These are phyloP conservation scores for Exophiala viscosa DNA, from an alignment of 2,329 filamentous ascomycete species.

Conservation along the genomic window DNA sequence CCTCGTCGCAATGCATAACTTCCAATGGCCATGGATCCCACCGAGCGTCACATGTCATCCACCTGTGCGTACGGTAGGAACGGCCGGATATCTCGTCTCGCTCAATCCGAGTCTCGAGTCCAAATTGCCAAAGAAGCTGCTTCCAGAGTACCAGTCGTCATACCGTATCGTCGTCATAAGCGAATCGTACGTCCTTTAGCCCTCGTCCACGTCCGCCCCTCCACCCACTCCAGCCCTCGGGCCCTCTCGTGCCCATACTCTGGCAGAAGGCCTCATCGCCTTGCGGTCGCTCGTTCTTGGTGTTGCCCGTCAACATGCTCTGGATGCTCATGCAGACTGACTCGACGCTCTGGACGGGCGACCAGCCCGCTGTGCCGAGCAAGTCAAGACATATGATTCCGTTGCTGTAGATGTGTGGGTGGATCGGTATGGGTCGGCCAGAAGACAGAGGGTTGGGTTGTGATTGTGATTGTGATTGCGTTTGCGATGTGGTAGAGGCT, in stretches of 20 bases:
- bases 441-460: conserved; percentile 33
- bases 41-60: too few relatives aligned
- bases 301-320: conserved; percentile 96
- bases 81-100: too few relatives aligned
- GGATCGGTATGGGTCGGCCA: conserved; percentile 71
- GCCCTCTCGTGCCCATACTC: conserved; percentile 28
- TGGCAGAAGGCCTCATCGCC: conserved; percentile 86
- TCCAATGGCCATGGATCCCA: too few relatives aligned
- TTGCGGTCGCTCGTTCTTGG: conserved; percentile 81
- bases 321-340: conserved; percentile 96
- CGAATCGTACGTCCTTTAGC: conserved; percentile 85
- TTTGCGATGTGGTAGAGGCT: conserved; percentile 8
- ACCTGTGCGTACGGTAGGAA: too few relatives aligned
- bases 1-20: too few relatives aligned
- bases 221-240: conserved; percentile 26
- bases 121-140: background rate
- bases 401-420: conserved; percentile 97
- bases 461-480: conserved; percentile 8
- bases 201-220: conserved; percentile 62
- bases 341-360: conserved; percentile 93
- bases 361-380: conserved; percentile 84
- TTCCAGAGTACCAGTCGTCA: conserved; percentile 33
- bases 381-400: conserved; percentile 97
- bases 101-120: background rate
- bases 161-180: conserved; percentile 86